These are phyloP conservation scores for Tricharina praecox DNA, from an alignment of 495 filamentous ascomycete genomes.

Conservation along the genomic window DNA sequence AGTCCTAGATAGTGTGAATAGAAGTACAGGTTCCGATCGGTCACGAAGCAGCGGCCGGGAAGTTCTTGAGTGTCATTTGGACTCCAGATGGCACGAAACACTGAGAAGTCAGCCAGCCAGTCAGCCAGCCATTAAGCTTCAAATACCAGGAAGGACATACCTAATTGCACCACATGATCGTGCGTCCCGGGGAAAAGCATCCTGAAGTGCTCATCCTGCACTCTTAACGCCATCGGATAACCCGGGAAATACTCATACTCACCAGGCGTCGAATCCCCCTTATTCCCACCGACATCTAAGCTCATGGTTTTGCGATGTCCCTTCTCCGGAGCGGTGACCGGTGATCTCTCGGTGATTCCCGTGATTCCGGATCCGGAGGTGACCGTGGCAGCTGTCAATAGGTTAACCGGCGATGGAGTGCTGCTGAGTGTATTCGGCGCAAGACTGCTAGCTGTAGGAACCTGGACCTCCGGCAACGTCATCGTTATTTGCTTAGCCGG, in stretches of 20 bases:
- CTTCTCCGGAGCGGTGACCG: slow-evolving; percentile 27
- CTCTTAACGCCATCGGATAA: slow-evolving; percentile 67
- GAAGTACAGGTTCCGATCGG: slow-evolving; percentile 72
- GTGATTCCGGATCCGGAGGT: slow-evolving; percentile 35
- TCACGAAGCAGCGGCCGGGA: slow-evolving; percentile 78
- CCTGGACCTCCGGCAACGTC: background rate
- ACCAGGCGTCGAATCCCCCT: slow-evolving; percentile 7
- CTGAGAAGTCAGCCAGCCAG: slow-evolving; percentile 16
- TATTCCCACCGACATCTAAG: slow-evolving; percentile 40
- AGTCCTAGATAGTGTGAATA: slow-evolving; percentile 91
- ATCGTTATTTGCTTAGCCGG: background rate
- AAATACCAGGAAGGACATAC: background rate
- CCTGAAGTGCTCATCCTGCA: slow-evolving; percentile 84
- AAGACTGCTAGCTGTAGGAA: no score
- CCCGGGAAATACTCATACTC: slow-evolving; percentile 50
- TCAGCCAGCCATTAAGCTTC: background rate
- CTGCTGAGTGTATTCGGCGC: slow-evolving; percentile 71
- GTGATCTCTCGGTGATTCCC: slow-evolving; percentile 35
- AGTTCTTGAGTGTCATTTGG: slow-evolving; percentile 65
- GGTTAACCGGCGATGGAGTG: slow-evolving; percentile 61
- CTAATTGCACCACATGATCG: slow-evolving; percentile 59
- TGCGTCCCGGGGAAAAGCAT: slow-evolving; percentile 61
- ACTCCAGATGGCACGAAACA: slow-evolving; percentile 59
- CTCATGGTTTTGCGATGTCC: slow-evolving; percentile 70
- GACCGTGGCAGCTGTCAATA: slow-evolving; percentile 71